A percentile compares a stretch with the other conserved stretches of the same genome.
Evolutionary conservation across 108 stramenopile species (phyloP).

Genomic region (Stephanodiscus minutulus): DNA sequence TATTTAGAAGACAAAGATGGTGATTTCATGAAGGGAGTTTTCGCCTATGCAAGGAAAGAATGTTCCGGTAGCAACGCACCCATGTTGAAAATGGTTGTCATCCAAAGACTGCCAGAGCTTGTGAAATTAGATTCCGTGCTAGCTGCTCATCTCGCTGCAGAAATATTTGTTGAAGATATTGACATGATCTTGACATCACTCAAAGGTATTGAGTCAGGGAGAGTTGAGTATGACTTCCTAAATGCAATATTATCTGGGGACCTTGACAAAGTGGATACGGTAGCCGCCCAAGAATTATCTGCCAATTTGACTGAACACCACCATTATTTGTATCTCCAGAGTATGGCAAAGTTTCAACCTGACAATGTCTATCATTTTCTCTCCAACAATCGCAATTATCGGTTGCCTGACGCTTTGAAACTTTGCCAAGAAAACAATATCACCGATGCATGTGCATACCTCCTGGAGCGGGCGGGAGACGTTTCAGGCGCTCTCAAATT

Average conservation of each 20-base stretch:
- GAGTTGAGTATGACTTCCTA: conserved; percentile 62
- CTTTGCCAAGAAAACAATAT: conserved; percentile 83
- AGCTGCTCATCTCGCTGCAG: conserved; percentile 66
- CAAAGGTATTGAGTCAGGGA: conserved; percentile 32
- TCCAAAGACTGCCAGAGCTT: conserved; percentile 57
- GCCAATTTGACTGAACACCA: conserved; percentile 69
- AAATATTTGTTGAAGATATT: conserved; percentile 79
- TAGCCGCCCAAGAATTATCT: conserved; percentile 65
- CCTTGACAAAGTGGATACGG: conserved; percentile 59
- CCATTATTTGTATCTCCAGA: conserved; percentile 64
- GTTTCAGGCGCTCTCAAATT: conserved; percentile 85
- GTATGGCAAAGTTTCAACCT: conserved; percentile 77
- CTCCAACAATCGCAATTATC: conserved; percentile 74
- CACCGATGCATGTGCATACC: conserved; percentile 89
- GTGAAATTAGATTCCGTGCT: conserved; percentile 62
- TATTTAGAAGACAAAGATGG: conserved; percentile 69
- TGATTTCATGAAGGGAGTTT: conserved; percentile 67
- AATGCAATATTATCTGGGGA: conserved; percentile 72
- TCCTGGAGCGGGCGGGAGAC: conserved; percentile 89
- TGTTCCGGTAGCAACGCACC: conserved; percentile 52
- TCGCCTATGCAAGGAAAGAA: conserved; percentile 73
- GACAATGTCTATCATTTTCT: conserved; percentile 84
- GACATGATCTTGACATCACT: conserved; percentile 60
- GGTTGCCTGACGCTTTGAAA: conserved; percentile 78
- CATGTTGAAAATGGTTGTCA: conserved; percentile 48